Evolutionary conservation across 2,329 filamentous ascomycete species (phyloP).

Genomic region (Incumbomyces delicatus): DNA sequence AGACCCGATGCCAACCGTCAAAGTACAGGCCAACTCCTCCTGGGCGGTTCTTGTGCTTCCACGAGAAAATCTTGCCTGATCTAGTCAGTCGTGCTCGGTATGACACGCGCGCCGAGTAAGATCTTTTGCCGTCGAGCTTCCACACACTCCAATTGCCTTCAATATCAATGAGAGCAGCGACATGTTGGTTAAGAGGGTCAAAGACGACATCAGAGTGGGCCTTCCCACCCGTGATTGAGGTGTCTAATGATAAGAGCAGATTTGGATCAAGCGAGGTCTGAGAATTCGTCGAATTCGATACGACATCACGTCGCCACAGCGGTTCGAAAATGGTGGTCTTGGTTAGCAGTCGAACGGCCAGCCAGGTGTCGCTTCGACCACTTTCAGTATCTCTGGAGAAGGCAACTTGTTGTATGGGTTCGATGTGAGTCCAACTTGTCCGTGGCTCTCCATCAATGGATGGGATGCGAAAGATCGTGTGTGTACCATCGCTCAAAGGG

Average conservation of each 20-base stretch:
- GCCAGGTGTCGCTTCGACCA: background rate
- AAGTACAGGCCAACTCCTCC: slow-evolving; percentile 18
- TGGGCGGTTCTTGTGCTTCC: slow-evolving; percentile 11
- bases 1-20: slow-evolving; percentile 36
- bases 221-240: slow-evolving; percentile 31
- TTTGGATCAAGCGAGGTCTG: slow-evolving; percentile 1
- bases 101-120: slow-evolving; percentile 23
- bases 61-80: slow-evolving; percentile 14
- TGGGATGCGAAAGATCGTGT: background rate
- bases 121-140: slow-evolving; percentile 30
- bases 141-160: slow-evolving; percentile 45
- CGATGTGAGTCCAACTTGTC: background rate
- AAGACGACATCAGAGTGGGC: slow-evolving; percentile 48
- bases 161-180: slow-evolving; percentile 47
- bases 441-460: background rate
- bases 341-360: slow-evolving; percentile 1
- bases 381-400: background rate
- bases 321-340: slow-evolving; percentile 4
- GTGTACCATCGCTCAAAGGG: background rate
- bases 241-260: background rate
- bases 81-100: slow-evolving; percentile 18
- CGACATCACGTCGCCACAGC: background rate
- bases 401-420: slow-evolving; percentile 1
- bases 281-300: background rate
- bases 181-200: slow-evolving; percentile 50